Evolutionary conservation across 1,284 basidiomycete species (phyloP), one percentile per base, ranked within the genome.

Genomic region (Athelia psychrophila): DNA sequence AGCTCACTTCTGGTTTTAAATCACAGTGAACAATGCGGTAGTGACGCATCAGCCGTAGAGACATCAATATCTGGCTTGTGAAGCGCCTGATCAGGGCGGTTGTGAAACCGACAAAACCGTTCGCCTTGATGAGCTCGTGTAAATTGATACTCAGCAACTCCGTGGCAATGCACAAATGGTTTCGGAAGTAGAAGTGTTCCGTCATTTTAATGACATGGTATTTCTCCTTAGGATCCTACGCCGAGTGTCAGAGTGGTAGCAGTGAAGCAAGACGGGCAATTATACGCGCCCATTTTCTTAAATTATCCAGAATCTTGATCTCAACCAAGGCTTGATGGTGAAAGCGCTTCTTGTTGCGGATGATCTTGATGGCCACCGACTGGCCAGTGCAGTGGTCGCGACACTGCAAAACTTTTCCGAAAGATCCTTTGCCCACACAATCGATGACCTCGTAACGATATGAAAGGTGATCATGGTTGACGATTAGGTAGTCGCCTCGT

Each of bases 21-120:
- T 99, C 97, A 64, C 97, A 99, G 68, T 99, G 97, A n/a, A 99
- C 97, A 55, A 99, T 94, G 47, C 93, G 86, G 72, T 98, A 95
- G 58, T 96, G 93, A 24, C 95, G 84, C 89, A 99, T 95, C 51
- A 99, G 76, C 40, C 88, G 84, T 32, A 99, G 78, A 3, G 94
- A 95, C 65, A 90, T 74, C 32, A 99, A 78, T 85, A 98, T 96
- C 72, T 99, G 97, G 54, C 83, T 89, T 13, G 96, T 97, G 73
- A 99, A 99, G 18, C 97, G 87, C 33, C 96, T 87, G 60, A 99
- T 98, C 47, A 99, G 78, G 10, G 83, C 83, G 0, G 96, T 98
- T 25, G 95, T 92, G 71, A 99, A 99, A 13, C 97, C 97, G 44
- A 91, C 91, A 64, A 99, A 99, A 59, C 91, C 92, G 71, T 99